These are phyloP conservation scores for Yamadazyma spencermartinsiae DNA, from an alignment of 1,139 yeast genomes.

Conservation along the genomic window DNA sequence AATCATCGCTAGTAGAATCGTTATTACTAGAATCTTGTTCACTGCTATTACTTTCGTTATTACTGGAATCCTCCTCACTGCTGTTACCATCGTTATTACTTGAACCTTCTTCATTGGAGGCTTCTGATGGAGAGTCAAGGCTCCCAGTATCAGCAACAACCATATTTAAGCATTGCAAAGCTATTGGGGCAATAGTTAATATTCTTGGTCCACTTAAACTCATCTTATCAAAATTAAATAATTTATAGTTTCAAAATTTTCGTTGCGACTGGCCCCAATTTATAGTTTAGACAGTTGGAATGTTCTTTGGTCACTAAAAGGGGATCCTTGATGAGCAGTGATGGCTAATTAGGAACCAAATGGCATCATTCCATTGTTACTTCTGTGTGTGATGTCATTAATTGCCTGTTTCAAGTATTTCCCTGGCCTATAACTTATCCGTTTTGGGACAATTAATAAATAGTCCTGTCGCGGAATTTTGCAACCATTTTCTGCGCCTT, in stretches of 20 bases:
- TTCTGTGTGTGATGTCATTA: neutral
- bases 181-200: slow-evolving; percentile 6
- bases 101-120: neutral
- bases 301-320: neutral
- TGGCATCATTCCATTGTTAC: slow-evolving; percentile 1
- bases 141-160: slow-evolving; percentile 10
- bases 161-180: slow-evolving; percentile 5
- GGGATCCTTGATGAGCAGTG: neutral
- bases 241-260: neutral
- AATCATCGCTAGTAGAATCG: slow-evolving; percentile 1
- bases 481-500: slow-evolving; percentile 1
- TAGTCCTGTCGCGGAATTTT: neutral
- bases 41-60: slow-evolving; percentile 1
- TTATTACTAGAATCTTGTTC: slow-evolving; percentile 1
- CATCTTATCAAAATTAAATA: slow-evolving; percentile 4
- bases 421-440: neutral
- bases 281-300: neutral
- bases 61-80: neutral
- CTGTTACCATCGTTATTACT: neutral
- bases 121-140: slow-evolving; percentile 6
- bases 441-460: neutral
- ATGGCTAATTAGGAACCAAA: neutral
- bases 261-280: neutral
- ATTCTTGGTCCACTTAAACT: slow-evolving; percentile 6
- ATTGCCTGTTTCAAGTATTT: neutral